phyloP scores from a whole-genome alignment of 768 basidiomycete species.

The Hygrocybe coccinea region DNA sequence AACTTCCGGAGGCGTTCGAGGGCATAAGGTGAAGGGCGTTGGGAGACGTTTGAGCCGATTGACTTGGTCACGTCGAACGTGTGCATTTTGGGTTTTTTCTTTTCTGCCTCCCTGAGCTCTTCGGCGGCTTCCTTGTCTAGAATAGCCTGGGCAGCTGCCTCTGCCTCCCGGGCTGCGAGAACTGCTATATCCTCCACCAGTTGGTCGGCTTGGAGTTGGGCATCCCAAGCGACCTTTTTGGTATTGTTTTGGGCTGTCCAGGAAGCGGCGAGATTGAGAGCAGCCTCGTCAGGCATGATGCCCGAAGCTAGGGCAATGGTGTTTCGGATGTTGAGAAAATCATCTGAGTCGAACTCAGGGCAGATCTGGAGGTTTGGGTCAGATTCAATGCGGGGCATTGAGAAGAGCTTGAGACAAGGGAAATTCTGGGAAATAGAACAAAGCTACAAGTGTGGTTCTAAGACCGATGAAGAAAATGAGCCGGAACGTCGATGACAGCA shows the following conservation, averaged over 20 bases:
- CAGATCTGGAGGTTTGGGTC: not conserved
- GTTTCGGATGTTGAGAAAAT: not conserved
- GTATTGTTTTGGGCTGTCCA: not conserved
- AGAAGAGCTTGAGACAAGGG: not conserved
- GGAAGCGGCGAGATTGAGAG: not conserved
- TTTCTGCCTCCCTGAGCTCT: not conserved
- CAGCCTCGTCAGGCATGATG: not conserved
- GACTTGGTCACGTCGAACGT: not conserved
- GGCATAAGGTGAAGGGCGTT: constrained; percentile 9
- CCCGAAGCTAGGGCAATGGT: not conserved
- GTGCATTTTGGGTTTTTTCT: not conserved
- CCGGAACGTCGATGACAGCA: not conserved
- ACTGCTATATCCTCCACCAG: not conserved
- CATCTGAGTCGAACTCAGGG: not conserved
- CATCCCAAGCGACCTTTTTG: not conserved
- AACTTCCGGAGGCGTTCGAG: constrained; percentile 11
- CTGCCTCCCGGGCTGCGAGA: not conserved
- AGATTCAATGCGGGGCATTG: not conserved
- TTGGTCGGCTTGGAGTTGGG: not conserved
- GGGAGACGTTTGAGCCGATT: not conserved
- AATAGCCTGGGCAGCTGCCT: not conserved
- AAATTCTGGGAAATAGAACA: too few relatives aligned
- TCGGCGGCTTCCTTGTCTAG: not conserved
- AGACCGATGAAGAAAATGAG: not conserved
- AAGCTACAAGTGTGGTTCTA: too few relatives aligned